These are phyloP conservation scores for Marsdenia floribunda DNA, from an alignment of 257 asterid genomes.

Conservation along the genomic window DNA sequence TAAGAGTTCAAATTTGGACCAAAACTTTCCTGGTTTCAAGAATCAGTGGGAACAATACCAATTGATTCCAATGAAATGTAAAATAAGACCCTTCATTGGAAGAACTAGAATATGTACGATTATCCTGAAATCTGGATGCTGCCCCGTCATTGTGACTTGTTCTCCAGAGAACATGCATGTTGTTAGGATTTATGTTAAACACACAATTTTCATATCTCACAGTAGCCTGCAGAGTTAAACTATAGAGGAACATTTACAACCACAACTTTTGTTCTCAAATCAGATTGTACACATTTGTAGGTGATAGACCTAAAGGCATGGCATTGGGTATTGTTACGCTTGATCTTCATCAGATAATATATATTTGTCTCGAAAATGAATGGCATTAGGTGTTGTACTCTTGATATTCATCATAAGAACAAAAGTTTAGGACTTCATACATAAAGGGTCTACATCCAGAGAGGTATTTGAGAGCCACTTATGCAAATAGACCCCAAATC, in stretches of 20 bases:
- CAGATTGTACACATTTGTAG: background rate
- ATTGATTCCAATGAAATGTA: background rate
- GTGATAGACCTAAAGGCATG: no score
- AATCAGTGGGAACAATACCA: background rate
- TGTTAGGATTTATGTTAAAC: no score
- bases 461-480: slow-evolving; percentile 11
- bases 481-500: slow-evolving; percentile 7
- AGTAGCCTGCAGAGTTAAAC: background rate
- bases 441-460: background rate
- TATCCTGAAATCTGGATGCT: background rate
- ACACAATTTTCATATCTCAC: no score
- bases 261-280: background rate
- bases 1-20: background rate
- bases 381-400: no score
- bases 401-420: background rate
- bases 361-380: no score
- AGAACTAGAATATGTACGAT: background rate
- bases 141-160: background rate
- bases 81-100: background rate
- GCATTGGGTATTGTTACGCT: no score
- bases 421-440: background rate
- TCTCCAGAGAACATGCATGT: no score
- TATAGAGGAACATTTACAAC: background rate
- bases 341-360: no score
- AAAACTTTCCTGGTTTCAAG: background rate